phyloP scores from a whole-genome alignment of 2,329 filamentous ascomycete genomes.

The Pestalotiopsis sp. region DNA sequence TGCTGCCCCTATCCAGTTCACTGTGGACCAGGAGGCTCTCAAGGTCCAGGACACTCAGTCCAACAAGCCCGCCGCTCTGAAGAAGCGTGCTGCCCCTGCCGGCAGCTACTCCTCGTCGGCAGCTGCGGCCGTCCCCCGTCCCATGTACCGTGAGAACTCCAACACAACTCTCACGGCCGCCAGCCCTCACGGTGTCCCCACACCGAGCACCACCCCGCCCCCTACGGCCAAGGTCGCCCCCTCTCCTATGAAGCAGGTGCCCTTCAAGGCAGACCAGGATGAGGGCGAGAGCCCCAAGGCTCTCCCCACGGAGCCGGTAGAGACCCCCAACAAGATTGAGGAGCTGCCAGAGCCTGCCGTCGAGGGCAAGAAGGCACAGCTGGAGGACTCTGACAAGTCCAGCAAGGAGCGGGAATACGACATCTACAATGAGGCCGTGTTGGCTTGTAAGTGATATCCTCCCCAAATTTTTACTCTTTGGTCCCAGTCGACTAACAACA shows the following conservation, averaged over 20 bases:
- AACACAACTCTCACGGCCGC: constrained; percentile 34
- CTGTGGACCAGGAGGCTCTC: constrained; percentile 94
- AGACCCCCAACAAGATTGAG: constrained; percentile 61
- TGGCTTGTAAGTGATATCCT: constrained; percentile 71
- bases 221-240: constrained; percentile 49
- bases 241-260: constrained; percentile 63
- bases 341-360: constrained; percentile 63
- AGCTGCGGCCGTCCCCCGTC: constrained; percentile 53
- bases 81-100: constrained; percentile 69
- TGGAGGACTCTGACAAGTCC: constrained; percentile 73
- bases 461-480: not conserved
- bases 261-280: constrained; percentile 75
- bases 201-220: constrained; percentile 69
- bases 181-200: constrained; percentile 65
- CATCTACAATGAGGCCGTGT: constrained; percentile 91
- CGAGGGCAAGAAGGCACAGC: constrained; percentile 59
- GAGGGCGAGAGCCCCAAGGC: constrained; percentile 81
- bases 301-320: constrained; percentile 70
- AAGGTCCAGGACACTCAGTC: constrained; percentile 83
- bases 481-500: constrained; percentile 33
- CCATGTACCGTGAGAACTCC: constrained; percentile 52
- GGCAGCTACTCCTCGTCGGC: constrained; percentile 61
- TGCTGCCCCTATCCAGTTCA: constrained; percentile 97
- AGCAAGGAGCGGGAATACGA: constrained; percentile 81
- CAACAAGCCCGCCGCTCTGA: constrained; percentile 61